Percentiles rank a stretch among this genome's conserved stretches.
These are phyloP conservation scores for Cladosporium oxysporum DNA, from an alignment of 2,329 filamentous ascomycete species.

Conservation along the genomic window DNA sequence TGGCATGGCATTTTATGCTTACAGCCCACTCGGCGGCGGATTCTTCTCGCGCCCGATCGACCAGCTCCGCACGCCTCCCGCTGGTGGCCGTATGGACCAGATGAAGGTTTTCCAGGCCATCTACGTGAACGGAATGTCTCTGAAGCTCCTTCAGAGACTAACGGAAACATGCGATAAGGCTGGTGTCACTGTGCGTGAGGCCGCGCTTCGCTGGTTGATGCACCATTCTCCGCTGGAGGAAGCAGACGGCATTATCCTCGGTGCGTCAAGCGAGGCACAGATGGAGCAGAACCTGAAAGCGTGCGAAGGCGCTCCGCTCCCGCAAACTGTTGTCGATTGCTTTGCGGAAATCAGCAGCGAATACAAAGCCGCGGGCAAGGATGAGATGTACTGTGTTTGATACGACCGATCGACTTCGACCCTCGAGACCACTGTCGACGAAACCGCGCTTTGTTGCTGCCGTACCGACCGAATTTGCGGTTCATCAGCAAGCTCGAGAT, in stretches of 20 bases:
- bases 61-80: constrained; percentile 37
- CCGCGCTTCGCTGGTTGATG: constrained; percentile 48
- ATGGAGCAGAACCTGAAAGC: constrained; percentile 35
- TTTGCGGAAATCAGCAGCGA: constrained; percentile 22
- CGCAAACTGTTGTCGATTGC: constrained; percentile 25
- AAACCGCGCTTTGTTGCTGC: not conserved
- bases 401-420: not conserved
- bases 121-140: constrained; percentile 47
- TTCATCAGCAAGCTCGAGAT: no score
- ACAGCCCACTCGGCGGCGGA: constrained; percentile 36
- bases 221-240: constrained; percentile 45
- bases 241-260: constrained; percentile 44
- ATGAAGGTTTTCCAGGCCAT: constrained; percentile 39
- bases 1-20: constrained; percentile 49
- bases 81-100: constrained; percentile 30
- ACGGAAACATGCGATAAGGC: constrained; percentile 39
- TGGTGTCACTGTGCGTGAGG: constrained; percentile 44
- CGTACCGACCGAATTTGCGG: not conserved
- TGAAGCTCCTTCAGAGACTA: constrained; percentile 46
- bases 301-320: constrained; percentile 33
- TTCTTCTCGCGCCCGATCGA: constrained; percentile 44
- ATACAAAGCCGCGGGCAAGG: not conserved
- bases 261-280: constrained; percentile 37
- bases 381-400: not conserved
- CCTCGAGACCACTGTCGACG: no score